Conservation (phyloP, 352 stramenopile genomes). For the Peronospora belbahrii region DNA sequence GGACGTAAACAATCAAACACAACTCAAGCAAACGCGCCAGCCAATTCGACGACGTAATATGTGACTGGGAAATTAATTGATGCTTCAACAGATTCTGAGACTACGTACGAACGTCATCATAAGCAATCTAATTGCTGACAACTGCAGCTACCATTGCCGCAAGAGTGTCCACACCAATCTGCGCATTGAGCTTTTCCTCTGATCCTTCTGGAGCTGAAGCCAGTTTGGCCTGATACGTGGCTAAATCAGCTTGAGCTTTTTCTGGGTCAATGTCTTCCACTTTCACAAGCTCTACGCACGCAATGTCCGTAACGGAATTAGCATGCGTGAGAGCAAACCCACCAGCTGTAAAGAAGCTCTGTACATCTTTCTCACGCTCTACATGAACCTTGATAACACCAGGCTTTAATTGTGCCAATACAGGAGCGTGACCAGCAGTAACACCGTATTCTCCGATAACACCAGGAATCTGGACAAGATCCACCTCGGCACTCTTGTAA, state of each 20-base stretch:
- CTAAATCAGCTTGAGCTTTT: constrained; percentile 84
- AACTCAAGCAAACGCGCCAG: constrained; percentile 17
- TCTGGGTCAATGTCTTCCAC: constrained; percentile 93
- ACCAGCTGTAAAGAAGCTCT: constrained; percentile 97
- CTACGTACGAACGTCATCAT: background rate
- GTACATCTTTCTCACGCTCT: constrained; percentile 76
- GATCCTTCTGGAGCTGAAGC: constrained; percentile 77
- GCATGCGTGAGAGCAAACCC: constrained; percentile 95
- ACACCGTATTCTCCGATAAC: constrained; percentile 96
- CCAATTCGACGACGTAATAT: constrained; percentile 13
- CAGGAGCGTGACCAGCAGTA: constrained; percentile 92
- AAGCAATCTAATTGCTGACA: constrained; percentile 42
- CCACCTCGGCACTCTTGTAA: constrained; percentile 77
- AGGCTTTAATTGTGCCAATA: constrained; percentile 96
- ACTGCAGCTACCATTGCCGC: constrained; percentile 88
- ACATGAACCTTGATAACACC: constrained; percentile 89
- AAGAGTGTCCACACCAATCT: constrained; percentile 95
- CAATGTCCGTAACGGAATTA: constrained; percentile 95
- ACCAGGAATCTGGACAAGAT: constrained; percentile 92
- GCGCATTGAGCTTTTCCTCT: constrained; percentile 88
- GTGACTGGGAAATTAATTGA: constrained; percentile 34
- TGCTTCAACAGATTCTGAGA: constrained; percentile 3
- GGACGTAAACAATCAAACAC: background rate
- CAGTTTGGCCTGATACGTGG: constrained; percentile 87
- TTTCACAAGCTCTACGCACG: constrained; percentile 94